Evolutionary conservation across 148 eudicot genomes (phyloP), one percentile per base, ranked within the genome.

Genomic region (Nepenthes mirabilis): DNA sequence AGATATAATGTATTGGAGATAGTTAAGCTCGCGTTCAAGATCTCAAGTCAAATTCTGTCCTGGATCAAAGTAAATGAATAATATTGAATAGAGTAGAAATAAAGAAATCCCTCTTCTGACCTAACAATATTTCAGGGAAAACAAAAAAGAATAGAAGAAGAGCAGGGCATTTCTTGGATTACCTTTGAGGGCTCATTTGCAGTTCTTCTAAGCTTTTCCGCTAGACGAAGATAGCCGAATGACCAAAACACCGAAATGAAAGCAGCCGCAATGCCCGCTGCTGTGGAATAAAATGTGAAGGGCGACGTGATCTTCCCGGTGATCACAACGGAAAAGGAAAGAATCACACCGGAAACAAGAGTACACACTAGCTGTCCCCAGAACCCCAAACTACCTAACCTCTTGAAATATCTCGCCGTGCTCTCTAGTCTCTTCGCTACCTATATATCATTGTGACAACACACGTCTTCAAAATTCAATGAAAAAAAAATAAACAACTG

Each of bases 121-220:
- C 45, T 23, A 23, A 23, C 23, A 23, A 23, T 23, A 23, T 23
- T 23, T 23, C 23, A 23, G 13, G n/a, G 1, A 48, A 10, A 14
- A 48, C 52, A 11, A 9, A 7, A 11, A 5, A 48, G 52, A 52
- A 52, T 4, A 52, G 55, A 14, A 52, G 55, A 12, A 14, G 32
- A 52, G 6, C 32, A 52, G 5, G 23, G 5, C 55, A 13, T n/a
- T 5, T 1, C 32, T 3, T 9, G 36, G 10, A 52, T 58, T 78
- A 93, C 99, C 96, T 93, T 93, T 64, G 91, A 82, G 65, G 99
- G 99, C 53, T 85, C 87, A 73, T 74, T 82, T 43, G 88, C 95
- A 59, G 95, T 86, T 70, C 33, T 86, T 35, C 84, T 82, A 34
- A 93, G 96, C 77, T 58, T 83, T 34, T 88, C 95, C 35, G 96